A percentile compares a stretch with the other conserved stretches of the same genome.
Conservation (phyloP, 345 rosid species). For the Salix arbutifolia region DNA sequence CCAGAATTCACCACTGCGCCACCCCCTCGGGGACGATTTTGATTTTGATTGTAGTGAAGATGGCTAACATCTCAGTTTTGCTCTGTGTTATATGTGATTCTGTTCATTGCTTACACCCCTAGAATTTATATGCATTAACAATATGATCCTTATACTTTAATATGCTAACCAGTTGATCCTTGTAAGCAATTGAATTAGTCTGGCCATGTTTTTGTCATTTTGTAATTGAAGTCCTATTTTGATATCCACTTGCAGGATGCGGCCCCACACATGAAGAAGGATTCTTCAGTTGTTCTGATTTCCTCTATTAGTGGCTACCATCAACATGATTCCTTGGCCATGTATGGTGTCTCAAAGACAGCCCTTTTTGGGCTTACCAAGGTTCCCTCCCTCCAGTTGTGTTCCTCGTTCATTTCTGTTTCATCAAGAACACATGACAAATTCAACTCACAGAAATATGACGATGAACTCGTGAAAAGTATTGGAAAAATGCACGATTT, state of each 20-base stretch:
- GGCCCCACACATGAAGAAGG: slow-evolving; percentile 66
- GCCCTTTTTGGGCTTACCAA: slow-evolving; percentile 88
- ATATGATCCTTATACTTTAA: too few species aligned
- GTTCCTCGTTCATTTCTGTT: neutral
- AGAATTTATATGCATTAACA: neutral
- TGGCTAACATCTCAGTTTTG: too few species aligned
- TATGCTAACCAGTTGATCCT: too few species aligned
- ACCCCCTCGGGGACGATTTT: too few species aligned
- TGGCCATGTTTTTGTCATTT: too few species aligned
- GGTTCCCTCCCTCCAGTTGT: slow-evolving; percentile 32
- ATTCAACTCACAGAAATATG: neutral
- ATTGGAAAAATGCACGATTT: too few species aligned
- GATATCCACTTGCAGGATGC: slow-evolving; percentile 47
- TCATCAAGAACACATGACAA: too few species aligned
- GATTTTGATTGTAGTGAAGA: too few species aligned
- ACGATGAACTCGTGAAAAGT: neutral
- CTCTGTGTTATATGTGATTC: neutral
- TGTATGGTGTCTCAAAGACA: slow-evolving; percentile 95
- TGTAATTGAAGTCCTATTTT: neutral
- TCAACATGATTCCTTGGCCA: slow-evolving; percentile 54
- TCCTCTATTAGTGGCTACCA: slow-evolving; percentile 68
- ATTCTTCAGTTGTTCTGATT: slow-evolving; percentile 70
- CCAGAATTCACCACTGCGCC: too few species aligned
- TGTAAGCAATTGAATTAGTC: too few species aligned
- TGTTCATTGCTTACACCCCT: neutral